These are phyloP conservation scores for Suillus cothurnatus DNA, from an alignment of 768 basidiomycete species.

Conservation along the genomic window DNA sequence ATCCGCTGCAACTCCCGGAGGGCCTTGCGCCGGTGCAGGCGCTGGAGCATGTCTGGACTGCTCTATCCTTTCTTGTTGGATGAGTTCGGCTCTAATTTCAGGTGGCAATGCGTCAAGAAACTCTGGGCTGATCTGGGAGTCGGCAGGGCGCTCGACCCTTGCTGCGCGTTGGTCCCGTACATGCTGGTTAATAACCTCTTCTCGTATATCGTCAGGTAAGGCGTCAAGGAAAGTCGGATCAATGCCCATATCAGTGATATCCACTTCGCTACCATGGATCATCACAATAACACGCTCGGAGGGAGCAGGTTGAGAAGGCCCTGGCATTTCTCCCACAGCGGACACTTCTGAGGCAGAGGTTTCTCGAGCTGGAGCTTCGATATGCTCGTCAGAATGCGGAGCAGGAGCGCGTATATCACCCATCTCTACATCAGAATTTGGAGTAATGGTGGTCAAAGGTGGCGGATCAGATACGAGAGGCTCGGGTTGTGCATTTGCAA, in stretches of 20 bases:
- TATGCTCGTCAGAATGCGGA: conserved; percentile 22
- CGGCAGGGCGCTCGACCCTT: conserved; percentile 69
- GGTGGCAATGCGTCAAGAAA: conserved; percentile 96
- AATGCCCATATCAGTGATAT: conserved; percentile 98
- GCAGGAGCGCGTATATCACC: conserved; percentile 36
- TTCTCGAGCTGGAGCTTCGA: conserved; percentile 23
- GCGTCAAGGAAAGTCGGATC: conserved; percentile 98
- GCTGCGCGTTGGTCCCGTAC: conserved; percentile 89
- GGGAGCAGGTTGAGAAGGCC: conserved; percentile 38
- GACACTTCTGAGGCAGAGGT: conserved; percentile 18
- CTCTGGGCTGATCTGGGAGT: conserved; percentile 91
- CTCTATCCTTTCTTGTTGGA: conserved; percentile 92
- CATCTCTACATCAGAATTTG: conserved; percentile 52
- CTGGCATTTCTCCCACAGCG: conserved; percentile 18
- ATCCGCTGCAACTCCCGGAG: conserved; percentile 55
- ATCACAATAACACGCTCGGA: conserved; percentile 77
- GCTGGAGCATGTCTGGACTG: conserved; percentile 57
- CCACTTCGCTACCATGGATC: conserved; percentile 91
- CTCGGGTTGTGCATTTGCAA: conserved; percentile 13
- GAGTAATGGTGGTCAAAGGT: conserved; percentile 32
- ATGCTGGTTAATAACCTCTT: conserved; percentile 97
- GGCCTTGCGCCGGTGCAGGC: conserved; percentile 32
- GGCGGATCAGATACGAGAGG: conserved; percentile 10
- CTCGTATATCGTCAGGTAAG: conserved; percentile 97
- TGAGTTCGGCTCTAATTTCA: conserved; percentile 94